phyloP scores from a whole-genome alignment of 2,329 filamentous ascomycete species.

The Aspergillus sp. region DNA sequence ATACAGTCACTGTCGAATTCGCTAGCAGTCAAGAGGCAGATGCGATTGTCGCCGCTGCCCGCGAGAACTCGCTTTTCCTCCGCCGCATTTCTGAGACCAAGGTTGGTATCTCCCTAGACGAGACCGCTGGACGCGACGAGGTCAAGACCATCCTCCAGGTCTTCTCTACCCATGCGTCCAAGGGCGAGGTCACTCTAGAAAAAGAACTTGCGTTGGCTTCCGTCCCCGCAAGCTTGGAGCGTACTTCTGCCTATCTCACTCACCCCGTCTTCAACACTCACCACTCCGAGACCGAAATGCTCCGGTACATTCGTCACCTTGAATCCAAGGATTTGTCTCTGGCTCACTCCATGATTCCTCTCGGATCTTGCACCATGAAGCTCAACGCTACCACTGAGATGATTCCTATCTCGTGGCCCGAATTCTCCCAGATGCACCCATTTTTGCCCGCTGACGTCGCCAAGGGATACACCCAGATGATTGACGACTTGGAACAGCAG shows the following conservation, averaged over 20 bases:
- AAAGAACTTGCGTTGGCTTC: conserved; percentile 45
- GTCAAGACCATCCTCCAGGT: conserved; percentile 62
- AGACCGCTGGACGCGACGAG: conserved; percentile 65
- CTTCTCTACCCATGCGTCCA: conserved; percentile 54
- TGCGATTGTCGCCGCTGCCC: conserved; percentile 57
- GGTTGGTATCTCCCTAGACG: conserved; percentile 78
- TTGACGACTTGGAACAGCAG: conserved; percentile 74
- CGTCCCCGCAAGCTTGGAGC: conserved; percentile 61
- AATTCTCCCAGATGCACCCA: conserved; percentile 80
- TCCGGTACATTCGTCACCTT: conserved; percentile 91
- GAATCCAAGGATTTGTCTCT: conserved; percentile 94
- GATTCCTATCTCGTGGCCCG: conserved; percentile 78
- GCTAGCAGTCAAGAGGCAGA: conserved; percentile 56
- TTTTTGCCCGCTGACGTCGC: conserved; percentile 69
- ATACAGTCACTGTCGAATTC: conserved; percentile 74
- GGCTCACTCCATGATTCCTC: conserved; percentile 95
- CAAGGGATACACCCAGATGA: conserved; percentile 71
- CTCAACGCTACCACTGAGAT: conserved; percentile 93
- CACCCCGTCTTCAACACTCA: conserved; percentile 95
- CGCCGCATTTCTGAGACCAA: conserved; percentile 64
- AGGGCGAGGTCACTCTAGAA: conserved; percentile 37
- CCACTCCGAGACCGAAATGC: conserved; percentile 91
- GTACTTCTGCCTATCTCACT: conserved; percentile 76
- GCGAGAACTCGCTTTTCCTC: conserved; percentile 62
- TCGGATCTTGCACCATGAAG: conserved; percentile 99